Evolutionary conservation across 2,329 filamentous ascomycete species (phyloP).

Genomic region (Calonectria pteridis): DNA sequence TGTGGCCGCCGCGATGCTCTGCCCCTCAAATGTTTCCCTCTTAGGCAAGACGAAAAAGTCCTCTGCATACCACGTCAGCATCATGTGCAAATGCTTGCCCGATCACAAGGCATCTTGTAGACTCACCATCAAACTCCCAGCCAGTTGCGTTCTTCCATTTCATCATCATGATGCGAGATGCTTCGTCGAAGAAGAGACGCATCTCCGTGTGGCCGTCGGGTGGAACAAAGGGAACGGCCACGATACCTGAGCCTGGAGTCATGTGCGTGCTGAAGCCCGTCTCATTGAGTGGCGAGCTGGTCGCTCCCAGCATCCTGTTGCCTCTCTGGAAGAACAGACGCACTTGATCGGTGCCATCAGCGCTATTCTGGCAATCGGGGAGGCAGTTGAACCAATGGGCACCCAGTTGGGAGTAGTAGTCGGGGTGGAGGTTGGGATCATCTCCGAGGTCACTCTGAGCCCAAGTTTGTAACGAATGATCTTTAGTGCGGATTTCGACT

Average conservation of each 20-base stretch:
- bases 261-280: background rate
- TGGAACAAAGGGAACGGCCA: background rate
- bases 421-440: background rate
- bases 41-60: background rate
- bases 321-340: background rate
- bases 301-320: background rate
- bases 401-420: background rate
- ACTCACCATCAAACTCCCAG: constrained; percentile 10
- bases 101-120: background rate
- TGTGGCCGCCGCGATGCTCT: background rate
- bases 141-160: background rate
- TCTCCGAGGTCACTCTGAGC: background rate
- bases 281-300: background rate
- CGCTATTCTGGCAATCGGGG: background rate
- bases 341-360: background rate
- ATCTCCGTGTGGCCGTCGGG: background rate
- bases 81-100: background rate
- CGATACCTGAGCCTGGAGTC: background rate
- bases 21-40: background rate
- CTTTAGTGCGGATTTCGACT: background rate
- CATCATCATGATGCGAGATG: background rate
- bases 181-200: background rate
- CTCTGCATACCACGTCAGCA: background rate
- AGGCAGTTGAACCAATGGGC: constrained; percentile 3
- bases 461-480: background rate